phyloP scores from a whole-genome alignment of 257 asterid species.

The Ilex aquifolium region DNA sequence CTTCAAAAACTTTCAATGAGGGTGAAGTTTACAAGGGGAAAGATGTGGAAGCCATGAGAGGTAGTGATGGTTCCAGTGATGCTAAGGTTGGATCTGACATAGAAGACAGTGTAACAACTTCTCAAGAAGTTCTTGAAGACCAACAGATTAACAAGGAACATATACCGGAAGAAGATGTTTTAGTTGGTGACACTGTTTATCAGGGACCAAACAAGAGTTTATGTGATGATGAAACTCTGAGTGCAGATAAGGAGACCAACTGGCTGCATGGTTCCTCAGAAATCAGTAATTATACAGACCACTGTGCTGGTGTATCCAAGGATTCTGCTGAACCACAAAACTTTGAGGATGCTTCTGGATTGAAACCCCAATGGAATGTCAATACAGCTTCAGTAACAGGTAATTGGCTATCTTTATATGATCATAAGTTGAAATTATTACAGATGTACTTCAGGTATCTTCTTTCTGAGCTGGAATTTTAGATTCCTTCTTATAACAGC shows the following conservation, averaged over 20 bases:
- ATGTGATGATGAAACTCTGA: conserved; percentile 5
- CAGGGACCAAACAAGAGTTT: conserved; percentile 3
- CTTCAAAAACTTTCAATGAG: conserved; percentile 11
- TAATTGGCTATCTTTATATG: no score
- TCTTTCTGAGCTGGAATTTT: no score
- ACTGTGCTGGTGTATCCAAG: conserved; percentile 10
- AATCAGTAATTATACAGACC: conserved; percentile 1
- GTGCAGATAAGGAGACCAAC: conserved; percentile 9
- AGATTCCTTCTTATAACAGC: no score
- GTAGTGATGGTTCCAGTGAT: conserved; percentile 12
- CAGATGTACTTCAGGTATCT: no score
- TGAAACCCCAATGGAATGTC: conserved; percentile 1
- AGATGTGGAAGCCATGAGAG: background rate
- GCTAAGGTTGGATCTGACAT: conserved; percentile 9
- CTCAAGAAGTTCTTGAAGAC: conserved; percentile 14
- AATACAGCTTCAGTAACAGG: no score
- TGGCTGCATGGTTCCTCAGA: background rate
- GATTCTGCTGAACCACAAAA: conserved; percentile 10
- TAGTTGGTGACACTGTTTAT: conserved; percentile 1
- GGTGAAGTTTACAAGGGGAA: conserved; percentile 7
- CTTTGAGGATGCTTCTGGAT: background rate
- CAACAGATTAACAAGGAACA: background rate
- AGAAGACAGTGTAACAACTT: conserved; percentile 5
- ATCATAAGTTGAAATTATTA: no score
- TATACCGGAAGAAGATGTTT: background rate